Conservation (phyloP, 208 protist genomes). For the Wallacemonas sp. region DNA sequence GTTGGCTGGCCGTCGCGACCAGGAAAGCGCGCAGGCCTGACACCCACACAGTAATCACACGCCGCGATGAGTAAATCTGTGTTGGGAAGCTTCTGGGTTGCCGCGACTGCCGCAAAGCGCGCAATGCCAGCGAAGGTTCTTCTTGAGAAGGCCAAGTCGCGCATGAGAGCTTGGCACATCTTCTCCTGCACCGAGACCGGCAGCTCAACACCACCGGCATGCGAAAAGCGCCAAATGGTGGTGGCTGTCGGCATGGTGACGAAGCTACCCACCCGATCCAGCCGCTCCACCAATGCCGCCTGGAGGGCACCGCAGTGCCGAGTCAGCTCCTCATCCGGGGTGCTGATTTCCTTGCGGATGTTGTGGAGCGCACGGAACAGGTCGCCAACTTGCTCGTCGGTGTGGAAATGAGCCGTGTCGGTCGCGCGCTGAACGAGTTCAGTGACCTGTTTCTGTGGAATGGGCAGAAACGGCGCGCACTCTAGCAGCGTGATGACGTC, state of each 20-base stretch:
- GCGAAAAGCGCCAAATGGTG: conserved; percentile 33
- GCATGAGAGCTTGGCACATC: conserved; percentile 28
- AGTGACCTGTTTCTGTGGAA: conserved; percentile 39
- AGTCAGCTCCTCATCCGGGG: conserved; percentile 27
- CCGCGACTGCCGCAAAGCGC: conserved; percentile 17
- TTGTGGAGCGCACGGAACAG: conserved; percentile 30
- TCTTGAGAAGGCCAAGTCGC: conserved; percentile 24
- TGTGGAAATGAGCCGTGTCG: conserved; percentile 61
- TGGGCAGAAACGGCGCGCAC: conserved; percentile 27
- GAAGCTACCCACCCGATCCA: conserved; percentile 52
- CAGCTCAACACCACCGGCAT: conserved; percentile 26
- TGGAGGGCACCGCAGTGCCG: conserved; percentile 29
- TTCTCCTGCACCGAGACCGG: conserved; percentile 26
- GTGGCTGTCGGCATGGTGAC: conserved; percentile 16
- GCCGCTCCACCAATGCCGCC: conserved; percentile 37
- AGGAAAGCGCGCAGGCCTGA: conserved; percentile 35
- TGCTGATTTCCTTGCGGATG: conserved; percentile 17
- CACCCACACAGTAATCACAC: conserved; percentile 53
- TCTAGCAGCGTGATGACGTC: conserved; percentile 61
- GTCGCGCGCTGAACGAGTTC: conserved; percentile 49
- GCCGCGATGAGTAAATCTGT: conserved; percentile 31
- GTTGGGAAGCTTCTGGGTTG: conserved; percentile 28
- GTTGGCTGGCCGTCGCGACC: background rate
- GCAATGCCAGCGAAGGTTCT: conserved; percentile 15
- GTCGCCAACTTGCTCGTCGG: conserved; percentile 56